Conservation (phyloP, 148 eudicot genomes). For the Fagopyrum homotropicum region DNA sequence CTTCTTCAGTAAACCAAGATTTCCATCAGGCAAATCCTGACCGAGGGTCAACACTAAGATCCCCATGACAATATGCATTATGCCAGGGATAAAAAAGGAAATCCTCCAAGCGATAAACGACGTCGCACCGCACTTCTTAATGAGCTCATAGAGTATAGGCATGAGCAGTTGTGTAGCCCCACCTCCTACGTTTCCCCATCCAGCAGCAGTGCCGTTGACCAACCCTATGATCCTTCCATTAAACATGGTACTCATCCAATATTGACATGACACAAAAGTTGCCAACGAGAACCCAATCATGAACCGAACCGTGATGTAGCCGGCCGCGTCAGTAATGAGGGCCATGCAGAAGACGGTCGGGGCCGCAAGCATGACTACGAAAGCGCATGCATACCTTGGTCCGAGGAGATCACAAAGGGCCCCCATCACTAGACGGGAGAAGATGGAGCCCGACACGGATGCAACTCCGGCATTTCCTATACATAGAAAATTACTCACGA, state of each 20-base stretch:
- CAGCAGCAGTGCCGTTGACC: conserved; percentile 36
- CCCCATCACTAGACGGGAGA: conserved; percentile 36
- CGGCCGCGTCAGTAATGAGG: conserved; percentile 20
- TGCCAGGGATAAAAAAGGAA: conserved; percentile 41
- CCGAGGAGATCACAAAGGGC: conserved; percentile 38
- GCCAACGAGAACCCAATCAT: conserved; percentile 41
- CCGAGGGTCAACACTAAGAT: conserved; percentile 31
- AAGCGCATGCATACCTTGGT: conserved; percentile 33
- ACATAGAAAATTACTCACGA: not conserved
- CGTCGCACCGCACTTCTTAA: conserved; percentile 27
- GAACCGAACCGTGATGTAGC: conserved; percentile 34
- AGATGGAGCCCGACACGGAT: conserved; percentile 31
- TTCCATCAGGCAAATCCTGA: conserved; percentile 44
- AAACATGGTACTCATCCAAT: conserved; percentile 52
- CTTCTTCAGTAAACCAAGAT: conserved; percentile 28
- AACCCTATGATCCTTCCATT: conserved; percentile 35
- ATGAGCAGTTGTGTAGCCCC: conserved; percentile 44
- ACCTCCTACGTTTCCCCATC: conserved; percentile 53
- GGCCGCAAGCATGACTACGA: conserved; percentile 29
- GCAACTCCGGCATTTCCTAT: conserved; percentile 34
- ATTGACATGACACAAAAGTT: conserved; percentile 40
- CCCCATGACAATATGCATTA: conserved; percentile 39
- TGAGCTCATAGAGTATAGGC: conserved; percentile 38
- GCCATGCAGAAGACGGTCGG: conserved; percentile 38
- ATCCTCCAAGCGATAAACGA: conserved; percentile 51